These are phyloP conservation scores for Orobanche coerulescens DNA, from an alignment of 257 asterid species.

Conservation along the genomic window DNA sequence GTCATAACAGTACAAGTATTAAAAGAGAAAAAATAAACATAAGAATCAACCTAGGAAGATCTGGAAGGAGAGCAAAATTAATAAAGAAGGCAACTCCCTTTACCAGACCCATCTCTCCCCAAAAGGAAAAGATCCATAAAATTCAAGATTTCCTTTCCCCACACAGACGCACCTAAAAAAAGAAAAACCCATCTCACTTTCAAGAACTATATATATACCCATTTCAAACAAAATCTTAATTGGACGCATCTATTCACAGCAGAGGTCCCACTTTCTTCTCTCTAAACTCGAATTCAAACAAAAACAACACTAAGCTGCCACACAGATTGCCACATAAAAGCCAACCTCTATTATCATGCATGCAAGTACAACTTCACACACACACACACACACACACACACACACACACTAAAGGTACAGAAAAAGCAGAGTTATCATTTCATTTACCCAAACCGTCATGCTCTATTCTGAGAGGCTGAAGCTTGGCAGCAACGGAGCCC, in stretches of 20 bases:
- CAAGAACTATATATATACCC: conserved; percentile 25
- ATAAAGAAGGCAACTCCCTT: not conserved
- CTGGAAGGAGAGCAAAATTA: no score
- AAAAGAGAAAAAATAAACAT: no score
- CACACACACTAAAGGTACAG: not conserved
- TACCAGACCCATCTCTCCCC: not conserved
- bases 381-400: not conserved
- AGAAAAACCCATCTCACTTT: conserved; percentile 17
- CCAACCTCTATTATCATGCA: conserved; percentile 28
- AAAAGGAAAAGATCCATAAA: conserved; percentile 6
- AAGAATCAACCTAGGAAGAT: no score
- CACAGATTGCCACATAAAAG: conserved; percentile 18
- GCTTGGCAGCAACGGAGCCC: conserved; percentile 35
- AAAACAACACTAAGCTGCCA: conserved; percentile 8
- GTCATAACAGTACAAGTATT: no score
- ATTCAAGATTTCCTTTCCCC: conserved; percentile 28
- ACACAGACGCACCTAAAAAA: conserved; percentile 16
- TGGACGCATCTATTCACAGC: conserved; percentile 41
- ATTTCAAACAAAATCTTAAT: conserved; percentile 33
- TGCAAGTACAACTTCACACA: conserved; percentile 13
- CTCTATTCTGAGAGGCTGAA: conserved; percentile 39
- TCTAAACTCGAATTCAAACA: not conserved
- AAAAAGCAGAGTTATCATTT: conserved; percentile 14
- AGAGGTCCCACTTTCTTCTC: conserved; percentile 44
- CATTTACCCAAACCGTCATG: conserved; percentile 37